phyloP scores from a whole-genome alignment of 139 green algal species.

The Microglena sp. region DNA sequence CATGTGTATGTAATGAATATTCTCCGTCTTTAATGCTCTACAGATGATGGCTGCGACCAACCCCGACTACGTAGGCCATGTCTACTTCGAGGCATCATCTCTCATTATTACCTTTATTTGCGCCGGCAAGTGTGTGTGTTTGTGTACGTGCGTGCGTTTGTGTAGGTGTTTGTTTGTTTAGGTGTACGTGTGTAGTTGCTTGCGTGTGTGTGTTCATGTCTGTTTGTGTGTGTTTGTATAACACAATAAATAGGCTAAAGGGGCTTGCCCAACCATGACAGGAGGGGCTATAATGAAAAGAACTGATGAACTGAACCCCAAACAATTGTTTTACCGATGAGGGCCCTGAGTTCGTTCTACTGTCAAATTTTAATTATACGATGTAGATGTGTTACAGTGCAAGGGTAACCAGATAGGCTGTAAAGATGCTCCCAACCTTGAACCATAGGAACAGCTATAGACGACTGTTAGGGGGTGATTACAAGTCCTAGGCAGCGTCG shows the following conservation, averaged over 20 bases:
- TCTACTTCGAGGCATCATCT: slow-evolving; percentile 84
- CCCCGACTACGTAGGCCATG: slow-evolving; percentile 14
- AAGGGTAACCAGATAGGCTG: background rate
- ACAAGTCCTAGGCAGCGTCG: too few relatives aligned
- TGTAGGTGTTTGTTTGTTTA: background rate
- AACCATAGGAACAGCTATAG: too few relatives aligned
- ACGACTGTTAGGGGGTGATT: too few relatives aligned
- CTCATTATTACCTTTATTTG: slow-evolving; percentile 96
- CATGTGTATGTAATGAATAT: too few relatives aligned
- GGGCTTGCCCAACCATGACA: too few relatives aligned
- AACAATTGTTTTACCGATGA: too few relatives aligned
- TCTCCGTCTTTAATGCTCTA: too few relatives aligned
- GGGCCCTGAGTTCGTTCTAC: too few relatives aligned
- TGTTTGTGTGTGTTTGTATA: background rate
- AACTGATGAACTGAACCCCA: too few relatives aligned
- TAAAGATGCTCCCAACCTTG: too few relatives aligned
- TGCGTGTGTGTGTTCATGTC: background rate
- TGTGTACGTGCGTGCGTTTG: background rate
- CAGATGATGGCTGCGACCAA: slow-evolving; percentile 2
- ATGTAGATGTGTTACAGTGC: background rate
- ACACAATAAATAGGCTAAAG: too few relatives aligned
- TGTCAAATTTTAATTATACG: background rate
- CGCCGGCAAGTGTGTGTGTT: slow-evolving; percentile 49
- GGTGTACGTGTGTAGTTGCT: background rate
- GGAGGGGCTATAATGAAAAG: too few relatives aligned